A percentile compares a stretch with the other conserved stretches of the same genome.
These are phyloP conservation scores for Arthroderma sp. DNA, from an alignment of 2,329 filamentous ascomycete species.

Conservation along the genomic window DNA sequence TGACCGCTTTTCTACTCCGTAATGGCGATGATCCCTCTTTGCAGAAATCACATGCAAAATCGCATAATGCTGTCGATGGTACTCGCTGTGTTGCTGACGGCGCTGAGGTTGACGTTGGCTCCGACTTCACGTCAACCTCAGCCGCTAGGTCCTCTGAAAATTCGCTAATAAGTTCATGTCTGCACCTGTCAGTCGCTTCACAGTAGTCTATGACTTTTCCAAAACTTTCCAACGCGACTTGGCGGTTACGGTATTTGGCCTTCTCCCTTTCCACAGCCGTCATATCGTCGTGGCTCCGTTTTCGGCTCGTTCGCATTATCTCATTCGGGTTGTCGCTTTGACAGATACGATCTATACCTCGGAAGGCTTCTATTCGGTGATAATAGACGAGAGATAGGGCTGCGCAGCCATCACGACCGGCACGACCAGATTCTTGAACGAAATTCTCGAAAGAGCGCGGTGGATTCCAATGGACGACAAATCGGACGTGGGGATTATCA, in stretches of 20 bases:
- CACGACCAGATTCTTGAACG: slow-evolving; percentile 88
- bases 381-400: slow-evolving; percentile 85
- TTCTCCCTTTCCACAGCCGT: slow-evolving; percentile 27
- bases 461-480: slow-evolving; percentile 87
- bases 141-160: slow-evolving; percentile 58
- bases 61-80: slow-evolving; percentile 40
- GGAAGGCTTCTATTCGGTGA: slow-evolving; percentile 70
- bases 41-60: slow-evolving; percentile 67
- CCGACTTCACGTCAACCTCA: slow-evolving; percentile 19
- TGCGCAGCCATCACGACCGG: slow-evolving; percentile 72
- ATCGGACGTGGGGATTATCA: slow-evolving; percentile 86
- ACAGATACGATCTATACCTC: slow-evolving; percentile 45
- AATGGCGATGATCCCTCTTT: slow-evolving; percentile 50
- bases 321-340: slow-evolving; percentile 22
- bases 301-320: not conserved
- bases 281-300: slow-evolving; percentile 35
- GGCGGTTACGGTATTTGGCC: slow-evolving; percentile 22
- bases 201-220: slow-evolving; percentile 65
- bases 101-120: slow-evolving; percentile 11
- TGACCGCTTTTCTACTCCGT: slow-evolving; percentile 39
- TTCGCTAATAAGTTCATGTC: slow-evolving; percentile 59
- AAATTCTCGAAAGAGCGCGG: slow-evolving; percentile 92
- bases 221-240: slow-evolving; percentile 46
- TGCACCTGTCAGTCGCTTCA: slow-evolving; percentile 58
- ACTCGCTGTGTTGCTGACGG: slow-evolving; percentile 15